Percentiles rank a stretch among this genome's conserved stretches.
These are phyloP conservation scores for Lasiosphaeriaceae sp. DNA, from an alignment of 495 filamentous ascomycete species.

Conservation along the genomic window DNA sequence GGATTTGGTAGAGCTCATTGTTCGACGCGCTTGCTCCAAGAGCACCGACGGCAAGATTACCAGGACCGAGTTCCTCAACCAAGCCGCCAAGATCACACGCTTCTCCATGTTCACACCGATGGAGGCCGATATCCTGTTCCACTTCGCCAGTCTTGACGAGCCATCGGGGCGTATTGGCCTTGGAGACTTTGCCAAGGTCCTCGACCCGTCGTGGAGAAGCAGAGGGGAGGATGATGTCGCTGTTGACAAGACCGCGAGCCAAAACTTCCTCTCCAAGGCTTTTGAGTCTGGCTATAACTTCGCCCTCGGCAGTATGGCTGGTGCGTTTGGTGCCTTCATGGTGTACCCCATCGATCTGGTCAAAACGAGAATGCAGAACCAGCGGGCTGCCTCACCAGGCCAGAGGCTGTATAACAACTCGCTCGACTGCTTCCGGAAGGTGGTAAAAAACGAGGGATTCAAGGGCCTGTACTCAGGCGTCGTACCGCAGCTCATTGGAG, in stretches of 20 bases:
- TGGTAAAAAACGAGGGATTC: slow-evolving; percentile 88
- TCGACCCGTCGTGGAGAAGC: slow-evolving; percentile 85
- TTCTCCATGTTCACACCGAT: slow-evolving; percentile 96
- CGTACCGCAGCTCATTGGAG: slow-evolving; percentile 89
- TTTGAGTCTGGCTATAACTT: slow-evolving; percentile 88
- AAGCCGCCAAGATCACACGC: slow-evolving; percentile 81
- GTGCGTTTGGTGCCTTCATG: slow-evolving; percentile 97
- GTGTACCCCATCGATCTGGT: slow-evolving; percentile 98
- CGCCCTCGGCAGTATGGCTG: slow-evolving; percentile 78
- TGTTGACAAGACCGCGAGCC: slow-evolving; percentile 34
- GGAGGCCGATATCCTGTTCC: slow-evolving; percentile 98
- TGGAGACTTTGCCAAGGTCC: slow-evolving; percentile 85
- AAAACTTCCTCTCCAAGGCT: slow-evolving; percentile 53
- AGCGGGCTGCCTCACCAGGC: slow-evolving; percentile 74
- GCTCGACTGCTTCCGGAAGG: slow-evolving; percentile 86
- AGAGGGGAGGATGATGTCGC: slow-evolving; percentile 44
- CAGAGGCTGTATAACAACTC: slow-evolving; percentile 94
- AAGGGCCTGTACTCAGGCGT: slow-evolving; percentile 89
- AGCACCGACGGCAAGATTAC: slow-evolving; percentile 90
- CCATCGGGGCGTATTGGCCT: slow-evolving; percentile 79
- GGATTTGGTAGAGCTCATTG: slow-evolving; percentile 91
- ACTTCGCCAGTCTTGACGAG: slow-evolving; percentile 90
- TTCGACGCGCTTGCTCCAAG: slow-evolving; percentile 79
- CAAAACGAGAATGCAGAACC: slow-evolving; percentile 98
- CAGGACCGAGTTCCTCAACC: slow-evolving; percentile 88